Evolutionary conservation across 495 filamentous ascomycete genomes (phyloP), one percentile per base, ranked within the genome.

Genomic region (Talaromyces nanjingensis): DNA sequence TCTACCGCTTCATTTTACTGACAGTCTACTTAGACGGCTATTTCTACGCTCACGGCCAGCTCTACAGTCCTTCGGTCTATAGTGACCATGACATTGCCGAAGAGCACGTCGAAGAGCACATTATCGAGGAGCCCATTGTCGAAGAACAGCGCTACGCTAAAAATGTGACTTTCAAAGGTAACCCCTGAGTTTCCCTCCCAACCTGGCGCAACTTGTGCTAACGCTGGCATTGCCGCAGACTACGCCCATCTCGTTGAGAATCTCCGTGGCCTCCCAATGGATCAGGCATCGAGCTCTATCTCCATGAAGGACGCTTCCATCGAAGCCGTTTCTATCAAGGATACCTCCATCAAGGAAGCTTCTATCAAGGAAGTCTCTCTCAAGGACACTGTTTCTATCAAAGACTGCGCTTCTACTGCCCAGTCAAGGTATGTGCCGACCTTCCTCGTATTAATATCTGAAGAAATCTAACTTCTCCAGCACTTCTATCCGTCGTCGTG

Each of bases 151-250:
- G 16, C 22, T 56, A 27, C 53, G 53, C 53, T 22, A 56, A 56
- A 56, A 56, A 56, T 56, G 53, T 56, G 53, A 56, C 53, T 29
- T 56, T 56, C 24, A 56, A 56, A 16, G 53, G 53, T 56, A 22
- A 29, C 14, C 12, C 37, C 11, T 42, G 53, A 14, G 22, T 56
- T 25, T 9, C 24, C 22, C 22, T 24, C 22, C 22, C 22, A 24
- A 24, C 22, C 22, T 25, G 4, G 0, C 45, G 20, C 20, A 18
- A 8, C 45, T 9, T 49, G n/a, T 5, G n/a, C 45, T 56, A 20
- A 56, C 53, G 9, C 49, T 9, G 14, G 20, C 49, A 22, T 20
- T 56, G n/a, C 11, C 22, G 1, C 53, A 56, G 27, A 56, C 22
- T 27, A 56, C 11, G 20, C 53, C 20, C 53, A 25, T 29, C 22